phyloP scores from a whole-genome alignment of 176 grass and related monocot genomes.

The Avena eriantha region DNA sequence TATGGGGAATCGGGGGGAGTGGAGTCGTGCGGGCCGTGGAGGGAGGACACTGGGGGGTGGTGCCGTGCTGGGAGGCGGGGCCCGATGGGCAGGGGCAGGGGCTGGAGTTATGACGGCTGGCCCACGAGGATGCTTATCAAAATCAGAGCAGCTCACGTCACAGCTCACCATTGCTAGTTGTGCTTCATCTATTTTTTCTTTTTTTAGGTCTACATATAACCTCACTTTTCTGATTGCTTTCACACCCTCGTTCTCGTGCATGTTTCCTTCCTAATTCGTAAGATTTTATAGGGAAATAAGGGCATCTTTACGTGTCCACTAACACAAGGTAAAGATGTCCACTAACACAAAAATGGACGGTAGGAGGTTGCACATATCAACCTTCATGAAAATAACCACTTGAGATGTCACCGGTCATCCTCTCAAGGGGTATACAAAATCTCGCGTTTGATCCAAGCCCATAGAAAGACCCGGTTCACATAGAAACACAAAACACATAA shows the following conservation, averaged over 20 bases:
- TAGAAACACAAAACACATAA: no score
- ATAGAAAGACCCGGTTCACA: no score
- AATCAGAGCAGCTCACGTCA: constrained; percentile 39
- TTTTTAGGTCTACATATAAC: not conserved
- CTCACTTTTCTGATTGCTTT: not conserved
- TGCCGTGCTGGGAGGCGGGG: not conserved
- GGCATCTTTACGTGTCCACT: no score
- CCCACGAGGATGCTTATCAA: constrained; percentile 29
- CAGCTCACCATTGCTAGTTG: constrained; percentile 41
- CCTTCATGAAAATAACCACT: no score
- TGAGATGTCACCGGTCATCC: no score
- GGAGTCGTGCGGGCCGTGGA: constrained; percentile 39
- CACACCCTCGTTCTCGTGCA: not conserved
- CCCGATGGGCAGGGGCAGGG: not conserved
- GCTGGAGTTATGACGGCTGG: constrained; percentile 1
- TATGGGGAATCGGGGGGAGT: constrained; percentile 1
- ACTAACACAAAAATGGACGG: no score
- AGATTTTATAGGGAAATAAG: not conserved
- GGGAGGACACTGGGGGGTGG: no score
- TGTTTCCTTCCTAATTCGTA: not conserved
- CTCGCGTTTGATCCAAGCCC: no score
- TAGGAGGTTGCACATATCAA: no score
- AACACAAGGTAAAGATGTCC: no score
- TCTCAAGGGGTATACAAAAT: no score
- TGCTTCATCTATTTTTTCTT: constrained; percentile 17